These are phyloP conservation scores for Keithomyces neogunnii DNA, from an alignment of 2,329 filamentous ascomycete genomes.

Conservation along the genomic window DNA sequence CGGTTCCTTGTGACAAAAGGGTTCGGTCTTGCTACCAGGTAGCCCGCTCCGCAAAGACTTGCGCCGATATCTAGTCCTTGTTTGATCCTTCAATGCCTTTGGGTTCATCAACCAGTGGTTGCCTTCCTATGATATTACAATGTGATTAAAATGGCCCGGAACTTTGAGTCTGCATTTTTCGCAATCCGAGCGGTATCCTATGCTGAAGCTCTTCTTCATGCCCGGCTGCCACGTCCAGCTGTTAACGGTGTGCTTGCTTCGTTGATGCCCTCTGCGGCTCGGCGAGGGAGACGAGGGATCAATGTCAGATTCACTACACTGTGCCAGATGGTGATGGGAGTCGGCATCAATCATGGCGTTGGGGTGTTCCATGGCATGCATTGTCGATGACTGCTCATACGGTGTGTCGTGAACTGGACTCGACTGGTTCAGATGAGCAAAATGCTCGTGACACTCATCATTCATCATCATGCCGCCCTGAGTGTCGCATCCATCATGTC, in stretches of 20 bases:
- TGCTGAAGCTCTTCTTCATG: conserved; percentile 65
- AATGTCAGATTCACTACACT: conserved; percentile 19
- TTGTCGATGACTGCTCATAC: conserved; percentile 15
- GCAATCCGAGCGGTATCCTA: conserved; percentile 70
- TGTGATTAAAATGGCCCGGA: conserved; percentile 74
- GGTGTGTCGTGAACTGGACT: conserved; percentile 13
- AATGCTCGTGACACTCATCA: not conserved
- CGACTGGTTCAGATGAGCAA: not conserved
- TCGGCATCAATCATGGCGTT: conserved; percentile 30
- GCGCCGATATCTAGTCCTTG: not conserved
- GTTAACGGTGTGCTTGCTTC: conserved; percentile 51
- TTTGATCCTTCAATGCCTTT: not conserved
- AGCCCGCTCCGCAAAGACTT: not conserved
- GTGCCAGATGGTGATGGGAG: conserved; percentile 12
- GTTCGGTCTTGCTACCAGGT: too few species aligned
- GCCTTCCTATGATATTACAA: conserved; percentile 52
- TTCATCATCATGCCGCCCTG: conserved; percentile 23
- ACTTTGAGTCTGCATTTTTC: conserved; percentile 69
- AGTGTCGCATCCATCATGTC: conserved; percentile 22
- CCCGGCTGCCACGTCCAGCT: conserved; percentile 53
- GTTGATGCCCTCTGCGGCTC: conserved; percentile 45
- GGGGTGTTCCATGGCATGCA: conserved; percentile 31
- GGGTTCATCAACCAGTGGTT: not conserved
- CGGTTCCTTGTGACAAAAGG: too few species aligned
- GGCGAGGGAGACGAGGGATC: conserved; percentile 37